A percentile compares a stretch with the other conserved stretches of the same genome.
phyloP scores from a whole-genome alignment of 2,329 filamentous ascomycete species.

The Colletotrichum scovillei region DNA sequence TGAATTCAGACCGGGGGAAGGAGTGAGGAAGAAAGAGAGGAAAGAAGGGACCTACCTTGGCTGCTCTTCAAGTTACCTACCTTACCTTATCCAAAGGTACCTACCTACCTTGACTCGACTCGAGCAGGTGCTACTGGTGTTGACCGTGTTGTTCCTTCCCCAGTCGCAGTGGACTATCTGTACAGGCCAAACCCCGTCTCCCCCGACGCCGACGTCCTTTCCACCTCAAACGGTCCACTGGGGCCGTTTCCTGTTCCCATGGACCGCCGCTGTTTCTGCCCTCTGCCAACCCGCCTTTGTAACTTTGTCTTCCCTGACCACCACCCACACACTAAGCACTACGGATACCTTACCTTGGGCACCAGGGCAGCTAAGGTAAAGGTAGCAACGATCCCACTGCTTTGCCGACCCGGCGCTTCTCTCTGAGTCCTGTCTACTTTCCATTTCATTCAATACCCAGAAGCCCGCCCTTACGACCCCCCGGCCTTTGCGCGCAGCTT shows the following conservation, averaged over 20 bases:
- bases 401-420: background rate
- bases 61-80: background rate
- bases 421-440: background rate
- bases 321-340: too few relatives aligned
- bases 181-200: slow-evolving; percentile 3
- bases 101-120: background rate
- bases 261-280: background rate
- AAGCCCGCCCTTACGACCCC: background rate
- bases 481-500: background rate
- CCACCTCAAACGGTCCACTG: slow-evolving; percentile 16
- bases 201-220: slow-evolving; percentile 2
- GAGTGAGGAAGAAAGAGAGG: background rate
- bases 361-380: too few relatives aligned
- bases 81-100: too few relatives aligned
- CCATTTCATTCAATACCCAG: slow-evolving; percentile 4
- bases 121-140: background rate
- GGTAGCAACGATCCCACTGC: slow-evolving; percentile 14
- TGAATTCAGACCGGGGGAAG: background rate
- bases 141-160: background rate
- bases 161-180: background rate
- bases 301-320: too few relatives aligned
- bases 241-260: slow-evolving; percentile 6
- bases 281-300: too few relatives aligned
- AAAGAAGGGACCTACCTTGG: background rate
- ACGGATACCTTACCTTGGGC: too few relatives aligned